Evolutionary conservation across 164 flowering plant species (phyloP).

Genomic region (Stephania japonica): DNA sequence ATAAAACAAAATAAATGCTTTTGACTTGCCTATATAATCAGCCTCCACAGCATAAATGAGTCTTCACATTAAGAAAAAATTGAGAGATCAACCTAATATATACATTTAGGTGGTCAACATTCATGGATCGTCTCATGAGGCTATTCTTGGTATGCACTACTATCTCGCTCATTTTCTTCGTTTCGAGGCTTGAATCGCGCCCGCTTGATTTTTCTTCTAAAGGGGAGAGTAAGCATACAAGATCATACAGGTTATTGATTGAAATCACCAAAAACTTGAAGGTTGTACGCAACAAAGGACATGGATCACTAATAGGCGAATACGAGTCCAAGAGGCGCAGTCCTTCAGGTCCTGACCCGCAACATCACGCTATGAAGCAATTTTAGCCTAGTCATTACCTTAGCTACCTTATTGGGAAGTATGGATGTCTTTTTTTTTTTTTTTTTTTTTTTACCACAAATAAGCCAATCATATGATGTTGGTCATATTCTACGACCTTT

Average conservation of each 20-base stretch:
- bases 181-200: background rate
- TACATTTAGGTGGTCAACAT: background rate
- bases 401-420: no score
- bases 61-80: background rate
- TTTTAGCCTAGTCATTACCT: no score
- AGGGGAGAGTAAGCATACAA: background rate
- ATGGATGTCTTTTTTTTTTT: no score
- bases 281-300: background rate
- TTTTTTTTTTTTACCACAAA: no score
- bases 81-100: background rate
- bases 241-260: background rate
- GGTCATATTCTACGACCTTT: no score
- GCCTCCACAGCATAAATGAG: background rate
- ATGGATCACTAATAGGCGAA: background rate
- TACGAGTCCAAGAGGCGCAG: conserved; percentile 3
- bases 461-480: no score
- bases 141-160: background rate
- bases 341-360: conserved; percentile 4
- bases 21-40: background rate
- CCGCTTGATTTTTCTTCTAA: background rate
- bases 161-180: background rate
- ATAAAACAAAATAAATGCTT: background rate
- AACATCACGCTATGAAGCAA: conserved; percentile 1
- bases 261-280: background rate
- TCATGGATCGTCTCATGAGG: background rate